These are phyloP conservation scores for Vitis hybrid DNA, from an alignment of 177 flowering plant species.

Conservation along the genomic window DNA sequence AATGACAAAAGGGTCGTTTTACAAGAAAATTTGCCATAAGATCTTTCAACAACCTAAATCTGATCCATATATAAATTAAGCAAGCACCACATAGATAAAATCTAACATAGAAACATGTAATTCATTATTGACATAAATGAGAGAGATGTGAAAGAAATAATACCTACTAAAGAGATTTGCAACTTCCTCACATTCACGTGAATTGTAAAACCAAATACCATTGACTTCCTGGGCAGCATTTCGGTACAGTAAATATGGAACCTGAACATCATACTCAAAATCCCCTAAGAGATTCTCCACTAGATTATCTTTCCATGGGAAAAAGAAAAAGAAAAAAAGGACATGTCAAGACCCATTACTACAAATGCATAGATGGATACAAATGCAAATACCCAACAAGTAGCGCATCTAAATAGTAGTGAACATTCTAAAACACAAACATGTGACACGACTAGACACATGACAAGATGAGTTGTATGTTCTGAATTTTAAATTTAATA, in stretches of 20 bases:
- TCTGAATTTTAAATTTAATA: too few species aligned
- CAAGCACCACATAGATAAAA: background rate
- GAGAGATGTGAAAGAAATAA: background rate
- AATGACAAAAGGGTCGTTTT: too few species aligned
- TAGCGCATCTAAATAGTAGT: too few species aligned
- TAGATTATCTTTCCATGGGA: conserved; percentile 63
- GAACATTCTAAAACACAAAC: too few species aligned
- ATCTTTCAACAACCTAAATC: background rate
- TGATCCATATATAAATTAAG: background rate
- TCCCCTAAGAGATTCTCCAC: conserved; percentile 91
- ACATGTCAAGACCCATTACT: too few species aligned
- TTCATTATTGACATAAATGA: background rate
- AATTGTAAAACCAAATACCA: conserved; percentile 96
- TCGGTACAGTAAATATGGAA: conserved; percentile 80
- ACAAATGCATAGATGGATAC: too few species aligned
- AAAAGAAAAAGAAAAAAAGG: background rate
- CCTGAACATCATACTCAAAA: conserved; percentile 90
- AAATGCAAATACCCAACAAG: too few species aligned
- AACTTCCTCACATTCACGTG: conserved; percentile 89
- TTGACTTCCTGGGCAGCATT: conserved; percentile 90
- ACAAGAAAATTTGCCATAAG: too few species aligned
- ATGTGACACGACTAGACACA: too few species aligned
- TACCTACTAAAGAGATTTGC: conserved; percentile 86
- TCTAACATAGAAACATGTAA: background rate
- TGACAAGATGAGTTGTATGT: too few species aligned